Base-by-base conservation (phyloP, 345 rosid genomes). In the Gossypium raimondii region DNA sequence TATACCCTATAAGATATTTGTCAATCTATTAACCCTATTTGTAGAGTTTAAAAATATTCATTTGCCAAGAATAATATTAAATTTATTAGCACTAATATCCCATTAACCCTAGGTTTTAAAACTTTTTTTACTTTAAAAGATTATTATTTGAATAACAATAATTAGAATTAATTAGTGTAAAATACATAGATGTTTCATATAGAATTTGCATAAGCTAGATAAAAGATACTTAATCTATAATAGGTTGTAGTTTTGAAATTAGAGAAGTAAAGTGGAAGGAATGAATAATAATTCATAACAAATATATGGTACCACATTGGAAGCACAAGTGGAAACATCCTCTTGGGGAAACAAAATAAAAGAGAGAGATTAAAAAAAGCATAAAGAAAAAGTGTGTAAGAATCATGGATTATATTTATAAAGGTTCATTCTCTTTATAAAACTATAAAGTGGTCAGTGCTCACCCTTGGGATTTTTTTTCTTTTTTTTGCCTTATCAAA, bases 191-290 rank as follows among this genome's bases (percentile, higher is more conserved):
- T 29, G 4, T 29, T 29, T 3, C 34, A 3, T 34, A 34, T 34
- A 4, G 6, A 34, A 34, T 29, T 29, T 3, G 34, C 34, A 29
- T 29, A 29, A 29, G 34, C 34, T 0, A 27, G 29, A 27, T 3
- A 27, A 27, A 27, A 27, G 29, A 27, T 29, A 29, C 38, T 29
- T 3, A 4, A 34, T 27, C 29, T 27, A 27, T 29, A 10, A 14
- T 11, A 10, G 27, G 50, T n/a, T 43, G 50, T 50, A 62, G 9
- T 18, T 65, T 18, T 18, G 48, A 65, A 65, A n/a, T 11, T 65
- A 9, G 70, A 64, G 51, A 65, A 65, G 69, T 43, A 11, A 45
- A 64, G 13, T 43, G 51, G 20, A 65, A 65, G 70, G 52, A 67
- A 67, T 9, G 10, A 20, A 44, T 20, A 20, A 66, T 66, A 14